Evolutionary conservation across 192 early-diverging fungal species (phyloP), one percentile per base, ranked within the genome.

Genomic region (Haplosporangium gracile): DNA sequence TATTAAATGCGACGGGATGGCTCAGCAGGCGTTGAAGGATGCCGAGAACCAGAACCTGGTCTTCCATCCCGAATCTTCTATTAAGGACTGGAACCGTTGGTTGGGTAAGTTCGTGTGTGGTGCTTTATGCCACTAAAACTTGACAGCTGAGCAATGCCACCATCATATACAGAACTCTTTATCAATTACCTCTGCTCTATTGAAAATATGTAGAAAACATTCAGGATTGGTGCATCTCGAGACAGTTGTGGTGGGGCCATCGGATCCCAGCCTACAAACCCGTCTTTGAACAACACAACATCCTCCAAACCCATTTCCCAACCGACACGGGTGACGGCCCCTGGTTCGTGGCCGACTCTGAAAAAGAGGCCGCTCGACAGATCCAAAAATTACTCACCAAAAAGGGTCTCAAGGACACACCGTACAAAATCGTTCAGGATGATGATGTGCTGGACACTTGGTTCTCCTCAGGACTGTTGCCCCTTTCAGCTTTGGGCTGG

Each of bases 211-310:
- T 82, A 88, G 89, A 93, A 68, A 92, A 91, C 65, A 96, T 96
- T 72, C 95, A 98, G 79, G 98, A 99, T 87, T 99, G 98, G 98
- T 99, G 98, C 81, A 95, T 99, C 53, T 99, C 98, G 13, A 91
- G 98, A 40, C 98, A 99, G 85, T 89, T 99, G 75, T 99, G 97
- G 98, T 99, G 97, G 97, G 98, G 98, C 34, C 97, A 99, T 82
- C 94, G 95, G 45, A 95, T 99, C 60, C 98, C 98, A 15, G 95
- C 96, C 7, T 99, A 98, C 86, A 92, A 91, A 20, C 88, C 97
- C 70, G 81, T 87, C 32, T 95, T 94, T 57, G 84, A 91, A 60
- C 81, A 83, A 18, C 9, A 22, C 20, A 34, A 26, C 13, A 43
- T 1, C 7, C 40, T 40, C 1, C 24, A 60, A 34, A 22, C 29